Conservation (phyloP, 2,329 filamentous ascomycete genomes). For the Colletotrichum acutatum region DNA sequence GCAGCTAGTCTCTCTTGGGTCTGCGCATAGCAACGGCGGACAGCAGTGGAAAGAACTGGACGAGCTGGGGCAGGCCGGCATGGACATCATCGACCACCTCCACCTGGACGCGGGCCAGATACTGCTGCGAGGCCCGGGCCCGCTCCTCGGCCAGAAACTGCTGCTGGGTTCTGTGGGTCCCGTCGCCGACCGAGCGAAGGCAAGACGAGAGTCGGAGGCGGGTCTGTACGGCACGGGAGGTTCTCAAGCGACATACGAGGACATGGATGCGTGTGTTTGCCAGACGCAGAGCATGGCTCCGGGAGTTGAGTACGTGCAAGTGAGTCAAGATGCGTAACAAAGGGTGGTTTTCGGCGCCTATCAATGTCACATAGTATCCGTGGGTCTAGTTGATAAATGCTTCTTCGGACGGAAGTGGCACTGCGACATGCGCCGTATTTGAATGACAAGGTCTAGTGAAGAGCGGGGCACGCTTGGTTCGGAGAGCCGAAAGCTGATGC, state of each 20-base stretch:
- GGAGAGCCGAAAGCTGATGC: not conserved
- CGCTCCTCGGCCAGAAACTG: not conserved
- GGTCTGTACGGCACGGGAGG: not conserved
- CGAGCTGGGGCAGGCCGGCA: not conserved
- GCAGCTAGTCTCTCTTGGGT: not conserved
- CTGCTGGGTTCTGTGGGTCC: not conserved
- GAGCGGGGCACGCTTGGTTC: no score
- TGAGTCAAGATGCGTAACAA: not conserved
- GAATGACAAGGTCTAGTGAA: not conserved
- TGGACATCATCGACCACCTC: conserved; percentile 7
- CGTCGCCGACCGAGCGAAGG: not conserved
- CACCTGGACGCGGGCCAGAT: not conserved
- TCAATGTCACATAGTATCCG: no score
- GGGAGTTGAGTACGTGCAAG: not conserved
- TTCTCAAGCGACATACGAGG: not conserved
- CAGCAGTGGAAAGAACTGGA: not conserved
- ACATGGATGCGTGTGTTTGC: not conserved
- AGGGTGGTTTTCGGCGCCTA: not conserved
- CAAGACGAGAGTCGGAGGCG: not conserved
- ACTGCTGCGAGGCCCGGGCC: not conserved
- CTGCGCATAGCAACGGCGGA: not conserved
- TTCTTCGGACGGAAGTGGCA: not conserved
- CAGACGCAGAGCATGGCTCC: not conserved
- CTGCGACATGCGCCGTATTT: not conserved
- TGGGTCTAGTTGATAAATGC: not conserved